Conservation (phyloP, 2,329 filamentous ascomycete genomes). For the Cordyceps militaris region DNA sequence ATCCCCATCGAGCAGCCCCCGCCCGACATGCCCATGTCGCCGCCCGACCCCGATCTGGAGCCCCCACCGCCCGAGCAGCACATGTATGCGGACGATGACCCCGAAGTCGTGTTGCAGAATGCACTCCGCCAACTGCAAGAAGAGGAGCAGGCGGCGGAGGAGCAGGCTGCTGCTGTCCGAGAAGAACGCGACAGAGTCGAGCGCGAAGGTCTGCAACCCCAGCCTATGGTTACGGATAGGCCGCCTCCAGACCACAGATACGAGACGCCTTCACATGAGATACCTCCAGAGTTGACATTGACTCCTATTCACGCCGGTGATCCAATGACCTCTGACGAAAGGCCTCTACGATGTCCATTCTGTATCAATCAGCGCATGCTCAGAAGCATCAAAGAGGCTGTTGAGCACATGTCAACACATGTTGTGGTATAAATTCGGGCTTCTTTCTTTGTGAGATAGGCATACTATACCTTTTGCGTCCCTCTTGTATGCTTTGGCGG, state of each 20-base stretch:
- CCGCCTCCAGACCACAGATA: constrained; percentile 28
- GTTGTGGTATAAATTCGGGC: constrained; percentile 41
- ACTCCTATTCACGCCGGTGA: constrained; percentile 48
- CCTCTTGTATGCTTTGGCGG: not conserved
- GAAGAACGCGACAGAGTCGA: constrained; percentile 46
- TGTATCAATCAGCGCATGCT: constrained; percentile 57
- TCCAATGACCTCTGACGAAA: constrained; percentile 38
- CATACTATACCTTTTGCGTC: no score
- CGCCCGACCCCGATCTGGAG: constrained; percentile 14
- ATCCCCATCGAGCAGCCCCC: constrained; percentile 13
- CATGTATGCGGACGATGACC: constrained; percentile 45
- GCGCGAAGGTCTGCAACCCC: constrained; percentile 25
- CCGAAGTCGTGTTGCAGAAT: constrained; percentile 52
- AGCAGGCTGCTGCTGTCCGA: constrained; percentile 46
- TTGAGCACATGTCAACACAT: constrained; percentile 56
- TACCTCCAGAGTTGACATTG: constrained; percentile 39
- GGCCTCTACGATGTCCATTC: constrained; percentile 51
- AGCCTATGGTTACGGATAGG: constrained; percentile 27
- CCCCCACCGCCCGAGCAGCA: constrained; percentile 19
- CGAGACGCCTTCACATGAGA: constrained; percentile 28
- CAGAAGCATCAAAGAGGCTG: constrained; percentile 52
- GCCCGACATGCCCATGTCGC: not conserved
- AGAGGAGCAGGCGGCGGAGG: constrained; percentile 52
- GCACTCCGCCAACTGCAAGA: constrained; percentile 52
- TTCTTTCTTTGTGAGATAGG: not conserved